Base-by-base conservation (phyloP, 2,329 filamentous ascomycete species). In the Colletotrichum incanum region DNA sequence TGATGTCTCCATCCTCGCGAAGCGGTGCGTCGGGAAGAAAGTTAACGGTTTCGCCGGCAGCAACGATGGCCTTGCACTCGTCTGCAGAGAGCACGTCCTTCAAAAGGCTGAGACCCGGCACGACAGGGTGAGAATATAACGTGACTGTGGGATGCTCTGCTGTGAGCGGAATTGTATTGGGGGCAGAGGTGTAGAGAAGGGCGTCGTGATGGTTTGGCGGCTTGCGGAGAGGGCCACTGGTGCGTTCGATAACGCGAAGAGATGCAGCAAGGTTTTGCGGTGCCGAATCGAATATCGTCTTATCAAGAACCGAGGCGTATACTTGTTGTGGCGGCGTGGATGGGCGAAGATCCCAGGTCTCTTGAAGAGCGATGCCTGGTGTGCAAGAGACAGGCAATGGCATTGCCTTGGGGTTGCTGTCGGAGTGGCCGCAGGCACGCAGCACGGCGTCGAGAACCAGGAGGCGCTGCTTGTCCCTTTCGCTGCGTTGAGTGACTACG, bases 1-100 rank as follows among this genome's bases (percentile, higher is more conserved):
- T 92, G 31, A 86, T 85, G 65, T 92, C 90, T 20, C 89, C 90
- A 67, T 91, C 90, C n/a, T 90, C 89, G 2, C 90, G 88, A 39
- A 93, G 82, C 0, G 92, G 92, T 0, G 90, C 90, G 76, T 94
- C 92, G 0, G 92, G 92, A 0, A 91, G 84, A 74, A 93, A 94
- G 8, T 88, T 87, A 56, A 93, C 87, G 0, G 85, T 85, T 78
- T 94, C 92, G 6, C 89, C 91, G 0, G 91, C 90, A 0, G 90
- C 88, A 26, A 94, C 90, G 66, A 94, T 93, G 16, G 89, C 84
- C 59, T 85, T 87, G 80, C 92, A 94, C 78, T 93, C 92, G 1
- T 84, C 83, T 0, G 86, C 81, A 0, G 89, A 88, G 1, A 94
- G 84, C 0, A 93, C 88, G 49, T 91, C 86, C 56, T 85, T 87